Base-by-base conservation (phyloP, 176 grass and related monocot species). In the Guadua angustifolia region DNA sequence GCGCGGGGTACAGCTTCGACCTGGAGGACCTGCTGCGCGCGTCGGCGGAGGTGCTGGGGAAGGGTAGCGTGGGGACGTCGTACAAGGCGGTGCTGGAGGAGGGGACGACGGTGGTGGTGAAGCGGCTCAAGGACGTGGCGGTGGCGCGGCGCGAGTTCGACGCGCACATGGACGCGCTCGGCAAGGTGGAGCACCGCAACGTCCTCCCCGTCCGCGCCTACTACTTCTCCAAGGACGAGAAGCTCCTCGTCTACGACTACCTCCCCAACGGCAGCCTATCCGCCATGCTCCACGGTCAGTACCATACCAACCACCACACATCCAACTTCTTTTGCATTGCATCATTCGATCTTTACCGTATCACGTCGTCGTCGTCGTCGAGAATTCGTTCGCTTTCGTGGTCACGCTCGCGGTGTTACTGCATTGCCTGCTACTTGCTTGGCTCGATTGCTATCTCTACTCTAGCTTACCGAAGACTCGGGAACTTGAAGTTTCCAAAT, bases 61-160 rank as follows among this genome's bases (percentile, higher is more conserved):
- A 98, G 29, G 95, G 95, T 5, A 94, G 82, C 79, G 91, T 90
- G 35, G 95, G 95, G 5, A 98, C 95, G 16, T 94, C 91, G 51
- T 98, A 98, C 85, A 98, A 98, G 80, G 93, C 95, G 63, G 91
- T 98, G 77, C 88, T 98, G 85, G 95, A 98, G 87, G 95, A 98
- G 32, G 95, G 95, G 39, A 90, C 93, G 2, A 95, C 89, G 21
- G 95, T 95, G 87, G 93, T 98, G 73, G 95, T 98, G 71, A 98
- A 98, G 85, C 95, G 95, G 46, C 91, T 98, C 82, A 98, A 95
- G 93, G 95, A 98, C 79, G 95, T 98, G 68, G 85, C 88, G 29
- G 87, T 73, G 56, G 43, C 77, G 35, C 91, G 89, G 56, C 86
- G 87, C 7, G 93, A 98, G 72, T 98, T 98, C 80, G 93, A 95